Percentiles rank a stretch among this genome's conserved stretches.
Evolutionary conservation across 192 early-diverging fungal species (phyloP).

Genomic region (Coemansia sp.): DNA sequence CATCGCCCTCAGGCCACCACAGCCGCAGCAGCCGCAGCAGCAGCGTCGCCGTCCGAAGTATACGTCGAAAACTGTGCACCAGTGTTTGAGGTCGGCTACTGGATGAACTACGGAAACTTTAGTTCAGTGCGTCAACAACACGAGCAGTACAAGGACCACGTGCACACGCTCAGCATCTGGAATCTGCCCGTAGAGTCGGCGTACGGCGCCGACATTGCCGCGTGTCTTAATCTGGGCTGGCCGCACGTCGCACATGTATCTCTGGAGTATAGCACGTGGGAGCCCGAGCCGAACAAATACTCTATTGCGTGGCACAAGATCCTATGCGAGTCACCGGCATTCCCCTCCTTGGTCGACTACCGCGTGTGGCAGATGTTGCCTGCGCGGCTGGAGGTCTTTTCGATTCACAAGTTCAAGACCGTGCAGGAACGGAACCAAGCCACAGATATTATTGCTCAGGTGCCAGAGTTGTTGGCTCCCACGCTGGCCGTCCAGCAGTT

Average conservation of each 20-base stretch:
- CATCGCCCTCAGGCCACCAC: not conserved
- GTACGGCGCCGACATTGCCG: constrained; percentile 48
- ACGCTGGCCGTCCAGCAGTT: constrained; percentile 54
- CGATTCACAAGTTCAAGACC: constrained; percentile 51
- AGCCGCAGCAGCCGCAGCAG: constrained; percentile 7
- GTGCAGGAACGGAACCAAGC: constrained; percentile 54
- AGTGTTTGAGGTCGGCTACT: constrained; percentile 54
- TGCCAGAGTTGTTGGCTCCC: constrained; percentile 47
- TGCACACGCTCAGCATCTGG: constrained; percentile 49
- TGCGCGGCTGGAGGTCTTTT: constrained; percentile 50
- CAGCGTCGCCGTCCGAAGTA: constrained; percentile 2
- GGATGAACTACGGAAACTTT: constrained; percentile 58
- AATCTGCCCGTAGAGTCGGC: constrained; percentile 53
- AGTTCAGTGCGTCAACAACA: constrained; percentile 48
- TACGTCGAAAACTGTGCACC: constrained; percentile 47
- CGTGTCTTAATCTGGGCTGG: constrained; percentile 51
- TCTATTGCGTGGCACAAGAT: constrained; percentile 51
- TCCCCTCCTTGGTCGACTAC: constrained; percentile 42
- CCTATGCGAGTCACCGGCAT: constrained; percentile 40
- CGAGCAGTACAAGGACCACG: constrained; percentile 46
- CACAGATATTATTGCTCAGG: constrained; percentile 51
- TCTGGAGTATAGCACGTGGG: constrained; percentile 55
- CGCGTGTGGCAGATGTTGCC: constrained; percentile 57
- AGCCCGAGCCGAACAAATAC: constrained; percentile 53
- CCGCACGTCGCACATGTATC: constrained; percentile 45